Evolutionary conservation across 495 filamentous ascomycete species (phyloP).

Genomic region (Podospora fimiseda): DNA sequence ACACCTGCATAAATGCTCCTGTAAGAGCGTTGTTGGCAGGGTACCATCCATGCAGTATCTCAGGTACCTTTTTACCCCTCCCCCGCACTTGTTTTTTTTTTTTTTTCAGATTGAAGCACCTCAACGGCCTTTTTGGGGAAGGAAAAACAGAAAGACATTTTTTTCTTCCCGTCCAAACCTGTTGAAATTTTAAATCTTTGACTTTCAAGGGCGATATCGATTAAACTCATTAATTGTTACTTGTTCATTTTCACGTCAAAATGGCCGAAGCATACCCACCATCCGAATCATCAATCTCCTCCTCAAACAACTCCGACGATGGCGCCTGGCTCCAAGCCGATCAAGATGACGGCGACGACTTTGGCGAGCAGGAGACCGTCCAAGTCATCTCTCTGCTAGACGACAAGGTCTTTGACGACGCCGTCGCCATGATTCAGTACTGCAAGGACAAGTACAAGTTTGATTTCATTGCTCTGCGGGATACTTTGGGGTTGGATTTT

Average conservation of each 20-base stretch:
- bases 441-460: slow-evolving; percentile 66
- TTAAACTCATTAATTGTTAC: not conserved
- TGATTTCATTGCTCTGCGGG: slow-evolving; percentile 62
- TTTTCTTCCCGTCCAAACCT: not conserved
- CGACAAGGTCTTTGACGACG: slow-evolving; percentile 58
- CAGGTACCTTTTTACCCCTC: not conserved
- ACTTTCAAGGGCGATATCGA: too few relatives aligned
- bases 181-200: not conserved
- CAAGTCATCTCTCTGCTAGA: slow-evolving; percentile 66
- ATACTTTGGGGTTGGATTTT: slow-evolving; percentile 68
- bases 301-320: slow-evolving; percentile 38
- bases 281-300: slow-evolving; percentile 13
- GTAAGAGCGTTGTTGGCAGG: too few relatives aligned
- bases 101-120: not conserved
- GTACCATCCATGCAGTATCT: not conserved
- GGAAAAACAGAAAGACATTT: not conserved
- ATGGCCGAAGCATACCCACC: slow-evolving; percentile 23
- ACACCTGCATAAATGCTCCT: too few relatives aligned
- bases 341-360: slow-evolving; percentile 26
- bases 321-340: slow-evolving; percentile 79
- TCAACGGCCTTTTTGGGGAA: not conserved
- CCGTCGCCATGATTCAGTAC: slow-evolving; percentile 61
- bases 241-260: not conserved
- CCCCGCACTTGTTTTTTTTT: not conserved
- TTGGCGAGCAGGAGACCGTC: slow-evolving; percentile 50